Evolutionary conservation across 1,284 basidiomycete genomes (phyloP), one percentile per base, ranked within the genome.

Genomic region (Pseudozyma sp.): DNA sequence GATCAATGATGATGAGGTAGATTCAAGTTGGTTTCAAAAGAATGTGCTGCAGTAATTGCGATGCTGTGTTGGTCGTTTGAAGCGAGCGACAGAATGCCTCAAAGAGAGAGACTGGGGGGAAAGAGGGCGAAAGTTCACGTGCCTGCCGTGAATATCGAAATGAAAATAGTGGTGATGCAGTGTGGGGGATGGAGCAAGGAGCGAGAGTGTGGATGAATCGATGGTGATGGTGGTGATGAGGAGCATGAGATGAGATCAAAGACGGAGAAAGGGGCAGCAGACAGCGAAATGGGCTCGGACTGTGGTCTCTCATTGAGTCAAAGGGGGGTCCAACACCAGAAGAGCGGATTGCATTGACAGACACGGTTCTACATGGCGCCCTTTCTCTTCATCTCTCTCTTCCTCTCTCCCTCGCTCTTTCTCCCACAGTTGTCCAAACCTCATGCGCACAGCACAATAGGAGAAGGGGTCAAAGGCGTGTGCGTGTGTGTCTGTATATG

Each of bases 141-240:
- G 61, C 68, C 62, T 14, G 68, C 61, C 68, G 68, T 65, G 68
- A 43, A 58, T 39, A 40, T 65, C 55, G 52, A 70, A 51, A 48
- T 47, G 50, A 39, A 44, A 43, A 35, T 50, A 47, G 50, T 19
- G n/a, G 36, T 45, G 49, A 36, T 44, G 50, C 18, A 40, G 44
- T 35, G 43, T 45, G 50, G 50, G 43, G 42, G 55, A 48, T 3
- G 6, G 25, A 31, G 25, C 25, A 31, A 31, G 25, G 25, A 31
- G 25, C 25, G 25, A 31, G 25, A 31, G 44, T 39, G 19, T 16
- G 51, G 34, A 21, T 44, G 34, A 13, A 18, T 45, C 21, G 50
- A 57, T 57, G 39, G 50, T 21, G 38, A 51, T 67, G 65, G 50
- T 43, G 56, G 47, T 39, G 54, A 55, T 10, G 25, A 40, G 19